These are phyloP conservation scores for Saksenaea vasiformis DNA, from an alignment of 371 early-diverging fungal genomes.

Conservation along the genomic window DNA sequence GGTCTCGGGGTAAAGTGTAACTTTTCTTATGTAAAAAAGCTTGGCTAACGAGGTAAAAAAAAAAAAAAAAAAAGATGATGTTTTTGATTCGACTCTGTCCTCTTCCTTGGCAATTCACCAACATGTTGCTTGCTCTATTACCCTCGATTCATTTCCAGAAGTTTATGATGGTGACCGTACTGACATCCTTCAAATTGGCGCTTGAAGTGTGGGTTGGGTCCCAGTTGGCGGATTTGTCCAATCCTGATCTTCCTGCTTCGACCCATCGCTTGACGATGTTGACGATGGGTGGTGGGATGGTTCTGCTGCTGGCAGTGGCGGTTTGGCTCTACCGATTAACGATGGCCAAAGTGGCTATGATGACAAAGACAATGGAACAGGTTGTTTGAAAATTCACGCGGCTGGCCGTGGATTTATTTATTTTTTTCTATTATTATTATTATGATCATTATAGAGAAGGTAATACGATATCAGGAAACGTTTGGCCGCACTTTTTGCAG, in stretches of 20 bases:
- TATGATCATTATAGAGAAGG: conserved; percentile 12
- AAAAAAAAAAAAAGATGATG: conserved; percentile 23
- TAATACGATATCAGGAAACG: conserved; percentile 40
- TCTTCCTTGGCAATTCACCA: conserved; percentile 40
- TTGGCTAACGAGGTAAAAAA: neutral
- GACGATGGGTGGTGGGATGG: conserved; percentile 30
- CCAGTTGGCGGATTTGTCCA: conserved; percentile 35
- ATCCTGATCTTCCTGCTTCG: conserved; percentile 39
- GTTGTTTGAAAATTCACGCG: conserved; percentile 2
- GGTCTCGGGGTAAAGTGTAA: conserved; percentile 35
- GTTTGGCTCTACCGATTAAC: conserved; percentile 30
- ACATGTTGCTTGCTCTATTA: conserved; percentile 28
- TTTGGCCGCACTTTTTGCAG: conserved; percentile 44
- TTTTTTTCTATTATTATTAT: neutral
- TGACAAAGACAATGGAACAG: neutral
- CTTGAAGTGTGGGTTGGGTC: conserved; percentile 48
- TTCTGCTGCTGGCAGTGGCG: conserved; percentile 22
- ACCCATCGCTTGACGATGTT: conserved; percentile 38
- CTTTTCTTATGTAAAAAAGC: neutral
- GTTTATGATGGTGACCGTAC: conserved; percentile 23
- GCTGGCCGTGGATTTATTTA: neutral
- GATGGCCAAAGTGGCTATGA: conserved; percentile 15
- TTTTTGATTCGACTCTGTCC: conserved; percentile 40
- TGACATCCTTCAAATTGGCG: conserved; percentile 33
- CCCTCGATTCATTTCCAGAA: conserved; percentile 17